Percentiles rank a stretch among this genome's conserved stretches.
Conservation (phyloP, 2,329 filamentous ascomycete species). For the Metarhizium sp. region DNA sequence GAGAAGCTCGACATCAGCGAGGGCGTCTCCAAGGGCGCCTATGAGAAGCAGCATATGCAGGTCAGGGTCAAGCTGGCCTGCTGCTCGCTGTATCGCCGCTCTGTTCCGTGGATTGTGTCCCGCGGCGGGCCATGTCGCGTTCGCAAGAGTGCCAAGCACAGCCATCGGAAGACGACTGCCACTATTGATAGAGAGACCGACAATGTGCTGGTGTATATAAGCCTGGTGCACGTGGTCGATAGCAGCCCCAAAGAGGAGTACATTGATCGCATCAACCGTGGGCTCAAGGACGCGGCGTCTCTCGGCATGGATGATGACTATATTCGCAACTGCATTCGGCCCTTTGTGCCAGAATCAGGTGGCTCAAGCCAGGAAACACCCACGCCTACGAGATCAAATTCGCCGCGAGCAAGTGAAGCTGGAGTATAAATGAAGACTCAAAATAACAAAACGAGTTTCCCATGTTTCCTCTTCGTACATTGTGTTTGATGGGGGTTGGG, state of each 20-base stretch:
- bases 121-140: constrained; percentile 23
- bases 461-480: background rate
- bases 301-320: constrained; percentile 27
- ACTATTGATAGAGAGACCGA: constrained; percentile 7
- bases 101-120: constrained; percentile 27
- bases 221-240: constrained; percentile 20
- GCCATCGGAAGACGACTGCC: background rate
- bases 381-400: background rate
- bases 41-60: constrained; percentile 24
- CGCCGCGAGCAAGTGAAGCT: background rate
- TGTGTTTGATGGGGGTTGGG: background rate
- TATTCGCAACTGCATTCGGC: constrained; percentile 26
- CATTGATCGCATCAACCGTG: constrained; percentile 28
- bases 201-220: constrained; percentile 31
- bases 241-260: constrained; percentile 30
- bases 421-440: background rate
- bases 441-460: background rate
- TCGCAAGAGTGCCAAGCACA: constrained; percentile 12
- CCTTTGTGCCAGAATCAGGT: constrained; percentile 20
- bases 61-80: constrained; percentile 24
- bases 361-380: background rate
- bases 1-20: constrained; percentile 29
- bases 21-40: constrained; percentile 29
- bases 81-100: constrained; percentile 24
- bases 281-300: constrained; percentile 24